Percentiles rank a stretch among this genome's conserved stretches.
These are phyloP conservation scores for Saitozyma sp. DNA, from an alignment of 768 basidiomycete species.

Conservation along the genomic window DNA sequence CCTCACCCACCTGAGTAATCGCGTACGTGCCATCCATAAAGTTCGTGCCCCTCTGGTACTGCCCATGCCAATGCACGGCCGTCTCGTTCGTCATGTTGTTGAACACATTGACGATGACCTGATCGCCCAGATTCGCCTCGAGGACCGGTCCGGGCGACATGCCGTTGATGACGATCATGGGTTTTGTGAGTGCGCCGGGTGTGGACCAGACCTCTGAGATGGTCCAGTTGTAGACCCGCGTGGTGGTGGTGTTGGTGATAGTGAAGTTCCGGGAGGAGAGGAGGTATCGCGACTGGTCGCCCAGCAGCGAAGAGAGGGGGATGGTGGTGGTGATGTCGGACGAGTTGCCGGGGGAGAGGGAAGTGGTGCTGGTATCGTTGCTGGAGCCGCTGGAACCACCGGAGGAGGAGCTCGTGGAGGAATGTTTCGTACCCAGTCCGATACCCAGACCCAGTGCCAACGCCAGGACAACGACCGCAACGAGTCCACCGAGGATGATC, in stretches of 20 bases:
- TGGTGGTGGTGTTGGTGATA: neutral
- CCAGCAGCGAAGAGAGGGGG: neutral
- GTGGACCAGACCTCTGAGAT: conserved; percentile 2
- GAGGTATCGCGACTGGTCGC: conserved; percentile 2
- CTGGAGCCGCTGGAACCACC: neutral
- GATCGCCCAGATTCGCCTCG: conserved; percentile 16
- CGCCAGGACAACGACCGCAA: too few relatives aligned
- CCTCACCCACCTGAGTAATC: conserved; percentile 1
- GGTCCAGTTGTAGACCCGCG: conserved; percentile 8
- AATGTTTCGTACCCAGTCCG: conserved; percentile 3
- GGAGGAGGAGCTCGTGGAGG: neutral
- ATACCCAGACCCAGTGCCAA: conserved; percentile 2
- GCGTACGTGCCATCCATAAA: conserved; percentile 6
- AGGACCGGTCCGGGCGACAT: conserved; percentile 9
- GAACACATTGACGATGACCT: conserved; percentile 7
- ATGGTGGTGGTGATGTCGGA: neutral
- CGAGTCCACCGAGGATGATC: neutral
- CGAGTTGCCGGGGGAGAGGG: neutral
- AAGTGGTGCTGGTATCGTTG: neutral
- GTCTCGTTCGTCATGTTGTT: conserved; percentile 8
- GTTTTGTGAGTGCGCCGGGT: neutral
- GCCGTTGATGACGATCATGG: conserved; percentile 11
- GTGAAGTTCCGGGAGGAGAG: conserved; percentile 2
- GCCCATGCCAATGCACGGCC: conserved; percentile 7
- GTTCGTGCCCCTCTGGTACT: conserved; percentile 1